Evolutionary conservation across 495 filamentous ascomycete species (phyloP).

Genomic region (Xylaria venustula): DNA sequence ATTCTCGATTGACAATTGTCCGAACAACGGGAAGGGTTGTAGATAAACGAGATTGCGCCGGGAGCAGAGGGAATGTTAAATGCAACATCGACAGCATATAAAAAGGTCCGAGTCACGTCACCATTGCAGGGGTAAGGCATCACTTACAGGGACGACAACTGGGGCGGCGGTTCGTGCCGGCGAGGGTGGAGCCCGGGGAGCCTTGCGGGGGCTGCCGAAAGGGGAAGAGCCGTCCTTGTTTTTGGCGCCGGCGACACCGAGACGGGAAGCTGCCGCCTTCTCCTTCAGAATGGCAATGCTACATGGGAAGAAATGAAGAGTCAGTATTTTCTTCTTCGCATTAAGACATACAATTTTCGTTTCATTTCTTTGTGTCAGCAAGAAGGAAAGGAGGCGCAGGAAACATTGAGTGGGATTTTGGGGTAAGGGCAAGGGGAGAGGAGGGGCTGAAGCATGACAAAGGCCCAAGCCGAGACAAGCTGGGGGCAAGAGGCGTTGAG

Average conservation of each 20-base stretch:
- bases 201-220: slow-evolving; percentile 27
- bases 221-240: slow-evolving; percentile 9
- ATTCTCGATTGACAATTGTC: too few relatives aligned
- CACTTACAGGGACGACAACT: slow-evolving; percentile 21
- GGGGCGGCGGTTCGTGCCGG: slow-evolving; percentile 16
- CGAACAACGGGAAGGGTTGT: too few relatives aligned
- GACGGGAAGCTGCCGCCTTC: slow-evolving; percentile 38
- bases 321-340: too few relatives aligned
- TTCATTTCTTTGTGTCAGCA: neutral
- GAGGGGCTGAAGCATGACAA: neutral
- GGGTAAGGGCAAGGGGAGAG: neutral
- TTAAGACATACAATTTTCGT: neutral
- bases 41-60: neutral
- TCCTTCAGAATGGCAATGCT: slow-evolving; percentile 40
- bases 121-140: neutral
- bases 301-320: slow-evolving; percentile 4
- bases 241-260: slow-evolving; percentile 26
- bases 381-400: neutral
- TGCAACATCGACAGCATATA: too few relatives aligned
- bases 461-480: neutral
- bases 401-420: slow-evolving; percentile 1
- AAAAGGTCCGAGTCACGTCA: neutral
- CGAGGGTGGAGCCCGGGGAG: slow-evolving; percentile 19
- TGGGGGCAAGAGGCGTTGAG: neutral
- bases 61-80: neutral